Evolutionary conservation across 768 basidiomycete genomes (phyloP).

Genomic region (Amanita jacksonii): DNA sequence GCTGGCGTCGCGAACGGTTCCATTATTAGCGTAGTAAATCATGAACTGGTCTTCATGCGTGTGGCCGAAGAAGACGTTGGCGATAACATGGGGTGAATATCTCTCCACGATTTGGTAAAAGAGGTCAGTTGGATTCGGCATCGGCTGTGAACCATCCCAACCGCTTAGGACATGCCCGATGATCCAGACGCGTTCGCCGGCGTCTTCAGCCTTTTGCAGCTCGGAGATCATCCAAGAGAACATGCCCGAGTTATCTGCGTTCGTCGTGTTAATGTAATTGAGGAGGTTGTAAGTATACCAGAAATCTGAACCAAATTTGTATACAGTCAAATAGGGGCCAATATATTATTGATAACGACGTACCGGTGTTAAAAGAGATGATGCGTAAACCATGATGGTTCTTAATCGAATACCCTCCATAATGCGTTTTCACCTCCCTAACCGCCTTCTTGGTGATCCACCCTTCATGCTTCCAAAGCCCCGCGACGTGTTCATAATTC

Average conservation of each 20-base stretch:
- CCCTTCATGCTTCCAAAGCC: constrained; percentile 58
- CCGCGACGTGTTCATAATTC: constrained; percentile 70
- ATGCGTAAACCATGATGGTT: constrained; percentile 58
- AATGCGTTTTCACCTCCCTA: constrained; percentile 52
- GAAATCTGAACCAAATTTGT: not conserved
- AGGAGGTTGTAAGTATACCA: constrained; percentile 52
- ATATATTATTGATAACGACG: constrained; percentile 26
- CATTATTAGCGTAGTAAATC: constrained; percentile 30
- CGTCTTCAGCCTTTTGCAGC: constrained; percentile 69
- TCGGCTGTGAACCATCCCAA: constrained; percentile 53
- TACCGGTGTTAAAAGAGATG: constrained; percentile 68
- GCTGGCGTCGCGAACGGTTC: constrained; percentile 8
- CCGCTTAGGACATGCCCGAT: constrained; percentile 41
- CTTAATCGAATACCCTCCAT: constrained; percentile 63
- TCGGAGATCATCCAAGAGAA: constrained; percentile 71
- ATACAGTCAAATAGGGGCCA: no score
- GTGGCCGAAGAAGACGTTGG: constrained; percentile 69
- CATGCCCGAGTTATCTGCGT: constrained; percentile 66
- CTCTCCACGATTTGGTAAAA: constrained; percentile 56
- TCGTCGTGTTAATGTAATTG: constrained; percentile 67
- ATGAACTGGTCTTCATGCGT: constrained; percentile 24
- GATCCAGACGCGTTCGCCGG: constrained; percentile 56
- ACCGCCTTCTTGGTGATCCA: constrained; percentile 58
- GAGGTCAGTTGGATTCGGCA: constrained; percentile 57
- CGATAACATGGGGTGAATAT: constrained; percentile 71